phyloP scores from a whole-genome alignment of 2,329 filamentous ascomycete species.

The Metarhizium rileyi region DNA sequence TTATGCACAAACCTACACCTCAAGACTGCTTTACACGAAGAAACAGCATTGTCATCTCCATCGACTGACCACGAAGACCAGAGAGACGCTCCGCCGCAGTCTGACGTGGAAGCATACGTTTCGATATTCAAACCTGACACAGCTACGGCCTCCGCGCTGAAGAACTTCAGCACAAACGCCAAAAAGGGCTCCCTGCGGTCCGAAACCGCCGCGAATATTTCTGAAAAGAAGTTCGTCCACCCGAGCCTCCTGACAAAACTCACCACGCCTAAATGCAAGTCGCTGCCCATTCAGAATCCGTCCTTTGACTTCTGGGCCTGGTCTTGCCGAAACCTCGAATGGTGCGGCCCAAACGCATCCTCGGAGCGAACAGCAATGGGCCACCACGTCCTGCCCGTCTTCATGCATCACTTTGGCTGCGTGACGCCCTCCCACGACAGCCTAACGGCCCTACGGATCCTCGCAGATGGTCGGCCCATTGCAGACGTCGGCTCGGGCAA shows the following conservation, averaged over 20 bases:
- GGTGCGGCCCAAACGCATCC: constrained; percentile 48
- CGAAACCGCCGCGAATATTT: constrained; percentile 46
- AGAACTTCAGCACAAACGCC: constrained; percentile 54
- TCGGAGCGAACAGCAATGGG: constrained; percentile 43
- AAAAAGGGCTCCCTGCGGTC: constrained; percentile 50
- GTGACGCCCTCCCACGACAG: constrained; percentile 58
- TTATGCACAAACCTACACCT: neutral
- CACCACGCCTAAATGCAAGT: constrained; percentile 37
- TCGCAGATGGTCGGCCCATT: constrained; percentile 44
- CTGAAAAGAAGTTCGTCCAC: constrained; percentile 40
- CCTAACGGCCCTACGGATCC: constrained; percentile 46
- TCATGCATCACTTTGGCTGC: constrained; percentile 75
- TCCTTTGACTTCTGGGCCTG: constrained; percentile 60
- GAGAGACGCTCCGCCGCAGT: constrained; percentile 37
- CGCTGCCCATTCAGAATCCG: constrained; percentile 44
- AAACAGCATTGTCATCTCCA: neutral
- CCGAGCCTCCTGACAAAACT: constrained; percentile 27
- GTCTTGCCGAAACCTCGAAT: constrained; percentile 53
- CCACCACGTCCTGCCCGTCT: constrained; percentile 61
- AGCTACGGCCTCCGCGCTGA: constrained; percentile 51
- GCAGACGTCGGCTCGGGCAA: constrained; percentile 62
- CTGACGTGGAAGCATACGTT: constrained; percentile 58
- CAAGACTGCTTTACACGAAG: neutral
- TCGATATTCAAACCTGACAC: constrained; percentile 54
- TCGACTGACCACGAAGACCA: constrained; percentile 9